Percentiles rank a stretch among this genome's conserved stretches.
These are phyloP conservation scores for Trichocladium antarcticum DNA, from an alignment of 495 filamentous ascomycete species.

Conservation along the genomic window DNA sequence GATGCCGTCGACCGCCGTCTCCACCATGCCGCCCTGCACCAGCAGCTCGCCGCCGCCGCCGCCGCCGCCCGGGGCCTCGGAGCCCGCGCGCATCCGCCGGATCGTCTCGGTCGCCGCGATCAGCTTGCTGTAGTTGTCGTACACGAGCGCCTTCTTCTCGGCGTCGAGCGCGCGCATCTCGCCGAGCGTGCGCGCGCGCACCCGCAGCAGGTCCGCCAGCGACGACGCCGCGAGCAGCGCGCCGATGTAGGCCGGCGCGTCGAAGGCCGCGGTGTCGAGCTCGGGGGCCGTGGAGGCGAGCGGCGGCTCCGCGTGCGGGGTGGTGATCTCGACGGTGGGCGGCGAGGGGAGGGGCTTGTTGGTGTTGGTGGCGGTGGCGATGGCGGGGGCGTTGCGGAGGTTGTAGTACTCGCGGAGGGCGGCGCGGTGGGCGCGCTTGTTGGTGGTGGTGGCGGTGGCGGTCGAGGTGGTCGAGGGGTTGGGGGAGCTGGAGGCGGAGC, in stretches of 20 bases:
- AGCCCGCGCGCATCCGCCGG: constrained; percentile 53
- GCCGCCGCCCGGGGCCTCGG: constrained; percentile 32
- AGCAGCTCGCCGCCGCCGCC: constrained; percentile 20
- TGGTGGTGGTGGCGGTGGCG: constrained; percentile 37
- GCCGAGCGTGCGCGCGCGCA: constrained; percentile 52
- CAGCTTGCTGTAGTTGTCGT: constrained; percentile 95
- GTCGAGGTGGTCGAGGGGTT: constrained; percentile 39
- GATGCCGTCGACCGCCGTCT: constrained; percentile 67
- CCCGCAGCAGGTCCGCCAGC: constrained; percentile 51
- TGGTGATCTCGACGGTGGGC: constrained; percentile 30
- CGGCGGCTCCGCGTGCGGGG: constrained; percentile 16
- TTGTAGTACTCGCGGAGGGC: constrained; percentile 94
- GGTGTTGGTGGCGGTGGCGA: too few relatives aligned
- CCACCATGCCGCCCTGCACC: constrained; percentile 28
- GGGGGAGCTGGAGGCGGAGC: constrained; percentile 41
- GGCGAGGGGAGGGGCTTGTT: constrained; percentile 14
- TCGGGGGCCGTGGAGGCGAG: constrained; percentile 34
- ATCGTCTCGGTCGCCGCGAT: constrained; percentile 94
- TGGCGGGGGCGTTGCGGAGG: constrained; percentile 42
- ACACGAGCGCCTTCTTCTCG: constrained; percentile 91
- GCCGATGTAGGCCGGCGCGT: constrained; percentile 48
- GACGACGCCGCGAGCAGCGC: constrained; percentile 53
- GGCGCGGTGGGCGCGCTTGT: constrained; percentile 46
- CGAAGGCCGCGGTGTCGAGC: constrained; percentile 48
- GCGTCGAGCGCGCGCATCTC: constrained; percentile 87